Evolutionary conservation across 2,329 filamentous ascomycete genomes (phyloP).

Genomic region (Aspergillus pseudonomiae): DNA sequence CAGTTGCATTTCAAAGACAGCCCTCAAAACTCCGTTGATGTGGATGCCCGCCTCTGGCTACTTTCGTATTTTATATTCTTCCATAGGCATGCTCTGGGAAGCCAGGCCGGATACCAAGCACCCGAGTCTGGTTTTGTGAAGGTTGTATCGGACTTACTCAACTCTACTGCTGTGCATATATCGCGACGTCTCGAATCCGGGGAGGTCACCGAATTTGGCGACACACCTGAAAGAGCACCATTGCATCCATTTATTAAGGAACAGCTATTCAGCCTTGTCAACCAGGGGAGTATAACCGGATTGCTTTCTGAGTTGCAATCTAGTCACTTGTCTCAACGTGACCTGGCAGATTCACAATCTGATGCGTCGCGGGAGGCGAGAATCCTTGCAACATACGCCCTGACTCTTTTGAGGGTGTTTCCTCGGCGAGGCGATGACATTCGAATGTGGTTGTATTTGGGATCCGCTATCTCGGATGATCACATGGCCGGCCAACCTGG

Average conservation of each 20-base stretch:
- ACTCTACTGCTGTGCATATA: conserved; percentile 59
- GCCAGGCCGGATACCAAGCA: conserved; percentile 39
- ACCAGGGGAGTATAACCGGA: conserved; percentile 72
- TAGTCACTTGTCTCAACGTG: conserved; percentile 27
- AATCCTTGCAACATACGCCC: conserved; percentile 79
- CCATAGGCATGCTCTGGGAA: conserved; percentile 52
- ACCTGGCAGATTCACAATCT: conserved; percentile 28
- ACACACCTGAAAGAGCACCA: conserved; percentile 33
- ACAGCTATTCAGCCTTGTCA: conserved; percentile 71
- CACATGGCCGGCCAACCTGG: conserved; percentile 33
- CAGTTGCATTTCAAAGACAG: conserved; percentile 30
- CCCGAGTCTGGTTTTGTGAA: conserved; percentile 59
- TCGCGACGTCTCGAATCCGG: conserved; percentile 52
- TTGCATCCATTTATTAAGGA: conserved; percentile 61
- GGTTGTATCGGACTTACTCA: conserved; percentile 59
- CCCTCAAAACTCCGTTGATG: conserved; percentile 36
- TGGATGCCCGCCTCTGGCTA: conserved; percentile 56
- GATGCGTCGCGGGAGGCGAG: conserved; percentile 64
- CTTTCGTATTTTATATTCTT: conserved; percentile 64
- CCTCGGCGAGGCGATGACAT: conserved; percentile 82
- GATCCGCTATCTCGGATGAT: conserved; percentile 57
- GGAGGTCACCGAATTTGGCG: conserved; percentile 32
- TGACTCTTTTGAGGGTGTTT: conserved; percentile 84
- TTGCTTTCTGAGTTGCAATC: conserved; percentile 54
- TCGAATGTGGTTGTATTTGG: conserved; percentile 88